Base-by-base conservation (phyloP, 257 asterid species). In the Prunella vulgaris region DNA sequence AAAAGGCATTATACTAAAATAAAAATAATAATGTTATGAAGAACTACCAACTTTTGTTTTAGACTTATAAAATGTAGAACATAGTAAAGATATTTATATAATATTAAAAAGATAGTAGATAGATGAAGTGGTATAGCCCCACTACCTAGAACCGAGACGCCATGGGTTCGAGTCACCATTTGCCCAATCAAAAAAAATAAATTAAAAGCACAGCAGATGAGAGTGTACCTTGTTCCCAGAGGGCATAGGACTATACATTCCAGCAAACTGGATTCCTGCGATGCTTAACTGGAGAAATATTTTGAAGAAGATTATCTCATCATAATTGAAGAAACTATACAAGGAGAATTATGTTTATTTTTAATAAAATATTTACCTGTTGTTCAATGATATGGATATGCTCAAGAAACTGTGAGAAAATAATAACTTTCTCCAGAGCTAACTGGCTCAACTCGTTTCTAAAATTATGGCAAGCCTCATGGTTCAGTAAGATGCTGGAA, bases 361-460 rank as follows among this genome's bases (percentile, higher is more conserved):
- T 27, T 17, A 57, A 65, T 63, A 59, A 67, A 54, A 67, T 40
- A 32, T 5, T 69, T 84, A 94, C 99, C 96, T 91, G 99, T 77
- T 94, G 90, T 65, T 89, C 95, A 71, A 94, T 91, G 75, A 89
- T 79, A 84, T 91, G 94, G 78, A 94, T 94, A 78, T 94, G 99
- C 75, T 91, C 99, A 76, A 94, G 95, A 84, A 94, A 94, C 86
- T 94, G 99, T 65, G 99, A 94, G 71, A 90, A 94, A 76, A 94
- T 79, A 69, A 94, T 86, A 79, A 91, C 99, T 84, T 91, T 94
- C 79, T 86, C 97, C 10, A 80, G 68, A 57, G 72, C 64, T 37
- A 17, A 44, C 71, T 48, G 72, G 79, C 76, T 57, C 60, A 67
- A 44, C 68, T 73, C 83, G 33, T 72, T 78, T 52, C 66, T 40